These are phyloP conservation scores for Tulasnella sp. DNA, from an alignment of 768 basidiomycete species.

Conservation along the genomic window DNA sequence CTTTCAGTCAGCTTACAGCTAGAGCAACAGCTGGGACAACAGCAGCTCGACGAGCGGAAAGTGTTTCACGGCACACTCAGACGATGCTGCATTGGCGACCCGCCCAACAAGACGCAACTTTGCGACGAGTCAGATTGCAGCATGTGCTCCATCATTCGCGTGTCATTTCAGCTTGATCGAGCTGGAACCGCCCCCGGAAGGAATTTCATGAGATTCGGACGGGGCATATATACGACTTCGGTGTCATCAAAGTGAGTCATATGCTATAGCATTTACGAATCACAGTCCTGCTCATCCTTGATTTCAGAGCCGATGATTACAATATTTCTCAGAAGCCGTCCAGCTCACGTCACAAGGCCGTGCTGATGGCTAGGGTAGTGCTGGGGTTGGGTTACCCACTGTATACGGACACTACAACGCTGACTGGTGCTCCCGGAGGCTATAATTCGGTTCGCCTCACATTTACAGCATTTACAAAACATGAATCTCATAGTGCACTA, in stretches of 20 bases:
- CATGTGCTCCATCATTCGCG: not conserved
- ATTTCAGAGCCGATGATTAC: slow-evolving; percentile 5
- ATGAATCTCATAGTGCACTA: not conserved
- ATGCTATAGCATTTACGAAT: not conserved
- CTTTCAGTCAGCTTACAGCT: not conserved
- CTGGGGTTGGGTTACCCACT: not conserved
- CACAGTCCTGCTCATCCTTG: too few relatives aligned
- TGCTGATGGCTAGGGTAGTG: not conserved
- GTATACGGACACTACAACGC: not conserved
- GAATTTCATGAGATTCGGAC: not conserved
- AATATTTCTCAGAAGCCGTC: not conserved
- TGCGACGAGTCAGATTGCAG: not conserved
- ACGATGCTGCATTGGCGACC: not conserved
- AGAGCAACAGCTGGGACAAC: not conserved
- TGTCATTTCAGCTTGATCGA: not conserved
- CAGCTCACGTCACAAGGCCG: not conserved
- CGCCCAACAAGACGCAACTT: too few relatives aligned
- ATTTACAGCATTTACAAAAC: not conserved
- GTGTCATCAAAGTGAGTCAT: slow-evolving; percentile 1
- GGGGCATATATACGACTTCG: not conserved
- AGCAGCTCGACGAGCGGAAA: not conserved
- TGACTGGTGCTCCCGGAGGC: not conserved
- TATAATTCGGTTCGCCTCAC: not conserved
- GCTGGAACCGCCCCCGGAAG: not conserved
- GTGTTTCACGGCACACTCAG: not conserved